Conservation (phyloP, 805 yeast species). For the Barnettozyma sp. region DNA sequence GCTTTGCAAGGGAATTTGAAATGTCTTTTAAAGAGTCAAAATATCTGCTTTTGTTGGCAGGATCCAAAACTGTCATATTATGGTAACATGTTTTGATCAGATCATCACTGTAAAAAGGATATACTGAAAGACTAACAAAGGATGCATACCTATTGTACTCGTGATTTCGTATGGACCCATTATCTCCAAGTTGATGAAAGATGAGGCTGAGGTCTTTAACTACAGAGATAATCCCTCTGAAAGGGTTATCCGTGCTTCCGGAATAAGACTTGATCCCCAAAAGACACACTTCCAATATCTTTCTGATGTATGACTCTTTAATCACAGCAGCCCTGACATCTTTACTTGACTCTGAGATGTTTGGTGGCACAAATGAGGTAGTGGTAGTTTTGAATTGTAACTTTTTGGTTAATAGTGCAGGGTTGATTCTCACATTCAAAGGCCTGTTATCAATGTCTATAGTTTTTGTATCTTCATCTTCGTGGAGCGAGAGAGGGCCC, state of each 20-base stretch:
- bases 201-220: conserved; percentile 23
- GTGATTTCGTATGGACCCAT: conserved; percentile 22
- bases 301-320: conserved; percentile 48
- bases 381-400: conserved; percentile 36
- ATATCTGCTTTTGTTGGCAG: conserved; percentile 40
- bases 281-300: conserved; percentile 46
- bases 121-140: conserved; percentile 41
- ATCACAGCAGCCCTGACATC: conserved; percentile 27
- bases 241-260: conserved; percentile 23
- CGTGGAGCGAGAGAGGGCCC: conserved; percentile 51
- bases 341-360: conserved; percentile 28
- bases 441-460: conserved; percentile 46
- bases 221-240: conserved; percentile 23
- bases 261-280: conserved; percentile 32
- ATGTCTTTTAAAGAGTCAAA: conserved; percentile 51
- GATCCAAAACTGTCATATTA: conserved; percentile 35
- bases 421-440: conserved; percentile 51
- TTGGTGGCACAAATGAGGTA: conserved; percentile 42
- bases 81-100: conserved; percentile 43
- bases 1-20: conserved; percentile 41
- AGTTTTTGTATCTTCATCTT: conserved; percentile 43
- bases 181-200: conserved; percentile 28
- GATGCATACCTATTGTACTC: conserved; percentile 25
- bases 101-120: conserved; percentile 43
- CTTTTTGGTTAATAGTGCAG: conserved; percentile 41